A percentile compares a stretch with the other conserved stretches of the same genome.
phyloP scores from a whole-genome alignment of 495 filamentous ascomycete species.

The Penicillium bovifimosum region DNA sequence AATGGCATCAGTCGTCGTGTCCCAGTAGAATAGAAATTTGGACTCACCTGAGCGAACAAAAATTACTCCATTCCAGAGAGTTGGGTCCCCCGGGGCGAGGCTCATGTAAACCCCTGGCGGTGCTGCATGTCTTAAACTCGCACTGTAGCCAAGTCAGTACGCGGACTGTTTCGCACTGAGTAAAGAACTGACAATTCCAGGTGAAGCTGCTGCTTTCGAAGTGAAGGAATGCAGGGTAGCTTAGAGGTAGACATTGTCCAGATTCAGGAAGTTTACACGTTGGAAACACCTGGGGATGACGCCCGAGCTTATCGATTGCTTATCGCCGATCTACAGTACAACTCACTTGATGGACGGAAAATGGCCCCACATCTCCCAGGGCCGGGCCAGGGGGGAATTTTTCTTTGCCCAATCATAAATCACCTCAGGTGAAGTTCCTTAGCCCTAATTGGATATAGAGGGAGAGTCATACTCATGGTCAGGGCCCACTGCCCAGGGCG shows the following conservation, averaged over 20 bases:
- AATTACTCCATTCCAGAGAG: constrained; percentile 80
- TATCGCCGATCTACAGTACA: constrained; percentile 4
- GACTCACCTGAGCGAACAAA: constrained; percentile 78
- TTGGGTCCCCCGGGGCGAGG: constrained; percentile 72
- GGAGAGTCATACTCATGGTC: no score
- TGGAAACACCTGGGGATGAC: background rate
- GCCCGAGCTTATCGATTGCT: background rate
- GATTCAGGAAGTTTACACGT: background rate
- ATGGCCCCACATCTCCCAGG: no score
- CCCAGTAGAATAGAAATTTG: background rate
- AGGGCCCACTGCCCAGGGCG: no score
- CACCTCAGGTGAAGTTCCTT: no score
- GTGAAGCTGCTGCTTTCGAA: constrained; percentile 61
- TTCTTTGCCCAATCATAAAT: background rate
- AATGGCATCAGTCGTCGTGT: background rate
- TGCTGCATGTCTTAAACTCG: constrained; percentile 72
- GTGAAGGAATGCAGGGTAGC: constrained; percentile 41
- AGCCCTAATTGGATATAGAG: no score
- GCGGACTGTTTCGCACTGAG: background rate
- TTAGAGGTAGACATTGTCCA: constrained; percentile 37
- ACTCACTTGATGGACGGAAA: no score
- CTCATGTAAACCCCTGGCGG: constrained; percentile 82
- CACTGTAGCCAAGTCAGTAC: constrained; percentile 42
- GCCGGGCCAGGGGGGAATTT: no score
- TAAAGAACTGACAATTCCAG: constrained; percentile 65